A percentile compares a stretch with the other conserved stretches of the same genome.
phyloP scores from a whole-genome alignment of 768 basidiomycete species.

The Hydnomerulius pinastri region DNA sequence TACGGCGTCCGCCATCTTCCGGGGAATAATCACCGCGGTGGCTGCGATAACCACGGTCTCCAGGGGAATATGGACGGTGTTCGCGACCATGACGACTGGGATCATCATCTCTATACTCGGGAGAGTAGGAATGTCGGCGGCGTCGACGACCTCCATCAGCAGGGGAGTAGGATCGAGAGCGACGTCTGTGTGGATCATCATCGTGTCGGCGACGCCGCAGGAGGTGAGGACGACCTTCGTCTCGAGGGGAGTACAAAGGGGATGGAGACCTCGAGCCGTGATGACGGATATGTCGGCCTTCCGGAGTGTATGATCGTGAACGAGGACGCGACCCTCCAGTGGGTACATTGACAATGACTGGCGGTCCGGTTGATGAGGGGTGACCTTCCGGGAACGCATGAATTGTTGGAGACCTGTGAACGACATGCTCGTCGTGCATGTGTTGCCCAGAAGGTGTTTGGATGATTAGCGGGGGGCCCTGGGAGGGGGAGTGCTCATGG shows the following conservation, averaged over 20 bases:
- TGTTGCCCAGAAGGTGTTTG: conserved; percentile 12
- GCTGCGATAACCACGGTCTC: conserved; percentile 15
- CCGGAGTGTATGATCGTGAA: conserved; percentile 19
- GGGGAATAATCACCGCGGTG: conserved; percentile 9
- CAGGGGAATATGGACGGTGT: conserved; percentile 19
- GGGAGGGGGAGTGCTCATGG: conserved; percentile 23
- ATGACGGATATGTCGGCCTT: conserved; percentile 5
- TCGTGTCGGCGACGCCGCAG: background rate
- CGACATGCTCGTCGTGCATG: background rate
- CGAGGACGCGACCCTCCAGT: conserved; percentile 17
- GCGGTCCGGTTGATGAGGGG: conserved; percentile 10
- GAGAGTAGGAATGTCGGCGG: conserved; percentile 9
- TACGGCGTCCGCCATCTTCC: conserved; percentile 5
- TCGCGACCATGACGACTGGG: conserved; percentile 8
- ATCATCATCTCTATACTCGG: conserved; percentile 15
- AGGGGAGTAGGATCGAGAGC: conserved; percentile 28
- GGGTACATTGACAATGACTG: conserved; percentile 6
- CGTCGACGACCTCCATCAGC: conserved; percentile 7
- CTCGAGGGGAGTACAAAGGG: background rate
- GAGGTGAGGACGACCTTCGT: conserved; percentile 9
- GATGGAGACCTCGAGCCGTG: conserved; percentile 6
- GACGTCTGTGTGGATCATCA: conserved; percentile 13
- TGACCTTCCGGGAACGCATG: conserved; percentile 20
- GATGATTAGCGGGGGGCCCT: conserved; percentile 19
- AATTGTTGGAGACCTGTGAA: conserved; percentile 26